Evolutionary conservation across 2,329 filamentous ascomycete genomes (phyloP).

Genomic region (Penicillium polonicum): DNA sequence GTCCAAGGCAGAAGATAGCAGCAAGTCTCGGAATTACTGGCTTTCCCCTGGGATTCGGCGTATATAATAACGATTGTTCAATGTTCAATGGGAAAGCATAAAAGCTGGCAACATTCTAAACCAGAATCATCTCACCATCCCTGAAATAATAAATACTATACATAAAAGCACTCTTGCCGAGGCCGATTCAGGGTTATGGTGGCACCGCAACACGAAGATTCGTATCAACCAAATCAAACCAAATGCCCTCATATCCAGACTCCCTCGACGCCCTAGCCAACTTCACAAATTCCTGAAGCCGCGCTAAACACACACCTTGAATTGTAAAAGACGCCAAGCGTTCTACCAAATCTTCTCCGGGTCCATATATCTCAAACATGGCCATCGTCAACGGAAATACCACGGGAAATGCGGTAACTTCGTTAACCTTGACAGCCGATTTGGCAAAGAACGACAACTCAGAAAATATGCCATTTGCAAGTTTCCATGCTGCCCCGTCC

Average conservation of each 20-base stretch:
- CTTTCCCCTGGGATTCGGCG: no score
- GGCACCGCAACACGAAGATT: slow-evolving; percentile 25
- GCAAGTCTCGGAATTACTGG: no score
- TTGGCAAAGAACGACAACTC: slow-evolving; percentile 22
- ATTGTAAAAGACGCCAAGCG: slow-evolving; percentile 19
- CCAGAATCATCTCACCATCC: not conserved
- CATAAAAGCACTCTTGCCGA: slow-evolving; percentile 12
- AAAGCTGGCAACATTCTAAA: not conserved
- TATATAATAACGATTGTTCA: not conserved
- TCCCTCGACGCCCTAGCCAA: slow-evolving; percentile 18
- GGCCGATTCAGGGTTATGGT: slow-evolving; percentile 8
- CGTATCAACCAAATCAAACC: slow-evolving; percentile 28
- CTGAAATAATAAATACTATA: slow-evolving; percentile 3
- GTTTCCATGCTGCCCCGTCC: slow-evolving; percentile 21
- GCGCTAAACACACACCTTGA: slow-evolving; percentile 17
- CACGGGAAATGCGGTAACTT: slow-evolving; percentile 20
- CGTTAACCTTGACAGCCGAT: slow-evolving; percentile 4
- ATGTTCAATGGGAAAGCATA: not conserved
- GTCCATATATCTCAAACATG: slow-evolving; percentile 25
- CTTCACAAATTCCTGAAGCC: slow-evolving; percentile 24
- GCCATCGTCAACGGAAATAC: slow-evolving; percentile 26
- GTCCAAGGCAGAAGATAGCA: no score
- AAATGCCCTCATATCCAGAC: slow-evolving; percentile 20
- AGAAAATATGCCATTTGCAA: slow-evolving; percentile 25
- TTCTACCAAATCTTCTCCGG: slow-evolving; percentile 23